Percentiles rank a stretch among this genome's conserved stretches.
phyloP scores from a whole-genome alignment of 1,284 basidiomycete species.

The Pholiota adiposa region DNA sequence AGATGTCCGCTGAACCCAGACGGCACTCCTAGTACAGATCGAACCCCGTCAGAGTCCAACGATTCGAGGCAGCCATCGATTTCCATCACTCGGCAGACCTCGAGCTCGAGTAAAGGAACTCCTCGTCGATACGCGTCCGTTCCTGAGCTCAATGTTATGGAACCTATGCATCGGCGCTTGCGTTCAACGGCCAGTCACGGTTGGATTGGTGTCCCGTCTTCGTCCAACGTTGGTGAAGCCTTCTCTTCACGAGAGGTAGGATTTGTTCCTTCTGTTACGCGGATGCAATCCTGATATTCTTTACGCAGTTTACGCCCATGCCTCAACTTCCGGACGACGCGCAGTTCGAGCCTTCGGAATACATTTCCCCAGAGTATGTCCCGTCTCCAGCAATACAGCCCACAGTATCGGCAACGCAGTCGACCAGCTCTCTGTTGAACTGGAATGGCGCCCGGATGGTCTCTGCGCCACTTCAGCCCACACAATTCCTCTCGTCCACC shows the following conservation, averaged over 20 bases:
- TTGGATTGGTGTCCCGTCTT: constrained; percentile 16
- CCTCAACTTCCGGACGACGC: neutral
- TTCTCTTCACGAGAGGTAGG: constrained; percentile 17
- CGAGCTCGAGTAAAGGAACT: constrained; percentile 4
- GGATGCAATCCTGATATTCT: neutral
- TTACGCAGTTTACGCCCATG: constrained; percentile 14
- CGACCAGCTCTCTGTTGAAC: constrained; percentile 24
- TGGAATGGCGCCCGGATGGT: constrained; percentile 29
- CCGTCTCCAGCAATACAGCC: neutral
- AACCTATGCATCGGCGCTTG: constrained; percentile 19
- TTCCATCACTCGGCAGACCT: neutral
- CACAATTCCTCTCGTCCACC: constrained; percentile 23
- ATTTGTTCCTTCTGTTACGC: neutral
- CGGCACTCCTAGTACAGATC: neutral
- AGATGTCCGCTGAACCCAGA: constrained; percentile 14
- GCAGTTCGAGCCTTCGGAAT: constrained; percentile 8
- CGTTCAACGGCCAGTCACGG: constrained; percentile 24
- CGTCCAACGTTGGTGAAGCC: constrained; percentile 1
- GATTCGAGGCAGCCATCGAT: neutral
- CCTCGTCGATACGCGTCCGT: constrained; percentile 23
- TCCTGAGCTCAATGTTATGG: constrained; percentile 15
- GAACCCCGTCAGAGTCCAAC: neutral
- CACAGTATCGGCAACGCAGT: neutral
- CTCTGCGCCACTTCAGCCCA: constrained; percentile 20
- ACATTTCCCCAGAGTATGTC: constrained; percentile 5